These are phyloP conservation scores for Sordariomycetes sp. DNA, from an alignment of 2,329 filamentous ascomycete genomes.

Conservation along the genomic window DNA sequence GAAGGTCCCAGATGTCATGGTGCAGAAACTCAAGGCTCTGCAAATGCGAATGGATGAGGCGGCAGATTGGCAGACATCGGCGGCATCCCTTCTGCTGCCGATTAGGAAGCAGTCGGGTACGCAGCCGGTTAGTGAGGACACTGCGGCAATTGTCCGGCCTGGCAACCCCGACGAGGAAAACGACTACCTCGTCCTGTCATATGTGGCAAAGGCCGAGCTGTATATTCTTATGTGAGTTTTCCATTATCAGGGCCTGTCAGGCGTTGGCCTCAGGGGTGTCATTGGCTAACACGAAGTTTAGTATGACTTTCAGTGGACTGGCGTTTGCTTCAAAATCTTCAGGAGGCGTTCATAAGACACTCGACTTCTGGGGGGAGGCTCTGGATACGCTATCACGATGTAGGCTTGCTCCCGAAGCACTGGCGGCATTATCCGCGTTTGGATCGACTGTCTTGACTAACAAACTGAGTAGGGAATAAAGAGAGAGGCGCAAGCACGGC, in stretches of 20 bases:
- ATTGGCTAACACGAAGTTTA: slow-evolving; percentile 13
- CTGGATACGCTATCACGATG: slow-evolving; percentile 37
- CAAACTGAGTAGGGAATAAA: slow-evolving; percentile 10
- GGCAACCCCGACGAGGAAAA: slow-evolving; percentile 30
- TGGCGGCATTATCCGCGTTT: neutral
- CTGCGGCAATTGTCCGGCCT: slow-evolving; percentile 38
- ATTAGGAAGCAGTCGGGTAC: slow-evolving; percentile 39
- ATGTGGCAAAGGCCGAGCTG: slow-evolving; percentile 49
- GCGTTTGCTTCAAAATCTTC: slow-evolving; percentile 28
- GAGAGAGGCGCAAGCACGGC: slow-evolving; percentile 16
- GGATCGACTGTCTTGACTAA: neutral
- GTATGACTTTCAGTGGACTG: slow-evolving; percentile 45
- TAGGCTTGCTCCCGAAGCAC: slow-evolving; percentile 13
- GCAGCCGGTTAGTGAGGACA: slow-evolving; percentile 37
- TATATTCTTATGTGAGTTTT: slow-evolving; percentile 41
- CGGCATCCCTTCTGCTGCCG: slow-evolving; percentile 42
- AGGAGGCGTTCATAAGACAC: slow-evolving; percentile 19
- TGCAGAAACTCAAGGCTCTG: slow-evolving; percentile 50
- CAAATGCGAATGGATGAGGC: slow-evolving; percentile 52
- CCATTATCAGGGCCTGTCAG: neutral
- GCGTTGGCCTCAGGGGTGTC: neutral
- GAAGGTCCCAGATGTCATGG: slow-evolving; percentile 44
- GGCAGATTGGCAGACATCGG: slow-evolving; percentile 34
- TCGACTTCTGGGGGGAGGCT: slow-evolving; percentile 30
- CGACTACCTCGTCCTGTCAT: slow-evolving; percentile 49